Evolutionary conservation across 805 yeast species (phyloP), one percentile per base, ranked within the genome.

Genomic region (Ogataea philodendri): DNA sequence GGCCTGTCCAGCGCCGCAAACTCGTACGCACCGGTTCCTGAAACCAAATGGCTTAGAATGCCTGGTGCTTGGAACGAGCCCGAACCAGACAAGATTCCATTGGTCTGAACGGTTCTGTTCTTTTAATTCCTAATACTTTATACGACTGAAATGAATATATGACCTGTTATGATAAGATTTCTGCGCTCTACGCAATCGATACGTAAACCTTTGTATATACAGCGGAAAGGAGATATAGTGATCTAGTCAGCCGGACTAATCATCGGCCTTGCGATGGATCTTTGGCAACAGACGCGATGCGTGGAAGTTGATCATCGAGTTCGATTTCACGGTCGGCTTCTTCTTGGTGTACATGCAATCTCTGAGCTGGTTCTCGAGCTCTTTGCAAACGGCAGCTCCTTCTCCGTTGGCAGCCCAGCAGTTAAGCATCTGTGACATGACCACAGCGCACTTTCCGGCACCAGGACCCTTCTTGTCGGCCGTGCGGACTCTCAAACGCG

Each of bases 381-480:
- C 67, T 15, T 71, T 66, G 63, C 97, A 89, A 30, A 66, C 70
- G 8, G 70, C 65, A 15, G 81, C 67, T 42, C 93, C 89, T 60
- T 87, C 95, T 31, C 94, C 90, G 63, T 86, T 84, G 15, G 96
- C 84, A 3, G 96, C 94, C 97, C 97, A 89, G 66, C 97, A 89
- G 69, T 84, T 85, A 49, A 89, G 67, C 59, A 89, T 70, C 30
- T 85, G 81, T 1, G 93, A 80, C 89, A 89, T 84, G 45, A 83
- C 65, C 38, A 85, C 87, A 42, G 78, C 60, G 60, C 96, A 88
- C 39, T 85, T 78, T 49, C 81, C 79, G 30, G 84, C 74, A 15
- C 19, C 39, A 8, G 33, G 29, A 39, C 70, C 60, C 47, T 76
- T 76, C 32, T 71, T 69, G 19, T 72, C 65, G 4, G 74, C 66